Percentiles rank a stretch among this genome's conserved stretches.
phyloP scores from a whole-genome alignment of 108 stramenopile species.

The Aurantiochytrium sp. region DNA sequence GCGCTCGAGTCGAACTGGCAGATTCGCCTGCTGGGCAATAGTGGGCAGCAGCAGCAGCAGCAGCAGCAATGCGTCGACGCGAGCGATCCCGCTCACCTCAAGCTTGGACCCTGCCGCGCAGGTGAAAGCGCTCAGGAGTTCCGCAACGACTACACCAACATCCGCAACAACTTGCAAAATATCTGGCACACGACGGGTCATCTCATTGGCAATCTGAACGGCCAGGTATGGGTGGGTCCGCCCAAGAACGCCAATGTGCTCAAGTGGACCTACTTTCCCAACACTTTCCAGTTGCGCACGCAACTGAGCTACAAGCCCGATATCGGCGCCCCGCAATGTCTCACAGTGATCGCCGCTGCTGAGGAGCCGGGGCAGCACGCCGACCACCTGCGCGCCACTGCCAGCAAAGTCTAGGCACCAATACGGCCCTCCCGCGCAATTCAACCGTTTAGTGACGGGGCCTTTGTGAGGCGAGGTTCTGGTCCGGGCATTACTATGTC shows the following conservation, averaged over 20 bases:
- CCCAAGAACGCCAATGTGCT: not conserved
- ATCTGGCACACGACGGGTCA: not conserved
- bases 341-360: not conserved
- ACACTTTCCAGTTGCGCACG: not conserved
- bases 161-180: not conserved
- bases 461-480: too few relatives aligned
- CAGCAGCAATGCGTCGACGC: too few relatives aligned
- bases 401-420: too few relatives aligned
- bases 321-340: not conserved
- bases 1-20: not conserved
- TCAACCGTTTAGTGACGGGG: too few relatives aligned
- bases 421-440: too few relatives aligned
- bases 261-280: not conserved
- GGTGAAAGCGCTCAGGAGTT: not conserved
- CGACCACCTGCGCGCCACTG: too few relatives aligned
- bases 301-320: not conserved
- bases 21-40: not conserved
- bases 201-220: not conserved
- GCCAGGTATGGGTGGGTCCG: not conserved
- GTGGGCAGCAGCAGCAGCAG: too few relatives aligned
- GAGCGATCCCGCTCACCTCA: too few relatives aligned
- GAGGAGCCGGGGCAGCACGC: too few relatives aligned
- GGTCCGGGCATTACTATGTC: too few relatives aligned
- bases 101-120: too few relatives aligned
- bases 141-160: not conserved